Percentiles rank a stretch among this genome's conserved stretches.
Evolutionary conservation across 2,329 filamentous ascomycete genomes (phyloP).

Genomic region (Lomentospora prolificans): DNA sequence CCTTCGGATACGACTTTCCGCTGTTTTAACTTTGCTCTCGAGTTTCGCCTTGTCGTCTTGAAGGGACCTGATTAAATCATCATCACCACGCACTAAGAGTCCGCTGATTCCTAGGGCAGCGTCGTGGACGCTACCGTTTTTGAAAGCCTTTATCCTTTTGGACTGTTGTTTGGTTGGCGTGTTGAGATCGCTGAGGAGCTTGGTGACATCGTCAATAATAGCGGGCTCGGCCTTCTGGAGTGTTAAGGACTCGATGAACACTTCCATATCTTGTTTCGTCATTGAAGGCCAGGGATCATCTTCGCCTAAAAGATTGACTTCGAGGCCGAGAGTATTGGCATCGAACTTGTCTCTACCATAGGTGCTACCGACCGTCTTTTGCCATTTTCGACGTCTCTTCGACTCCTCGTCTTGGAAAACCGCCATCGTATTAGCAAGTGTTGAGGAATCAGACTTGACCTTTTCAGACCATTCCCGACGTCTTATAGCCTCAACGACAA

Average conservation of each 20-base stretch:
- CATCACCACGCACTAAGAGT: slow-evolving; percentile 74
- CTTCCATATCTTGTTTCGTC: slow-evolving; percentile 64
- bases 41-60: slow-evolving; percentile 72
- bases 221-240: slow-evolving; percentile 54
- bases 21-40: slow-evolving; percentile 67
- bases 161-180: slow-evolving; percentile 77
- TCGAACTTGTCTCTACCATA: slow-evolving; percentile 59
- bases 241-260: slow-evolving; percentile 59
- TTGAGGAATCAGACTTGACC: slow-evolving; percentile 76
- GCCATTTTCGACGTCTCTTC: slow-evolving; percentile 80
- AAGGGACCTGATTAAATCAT: slow-evolving; percentile 67
- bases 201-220: slow-evolving; percentile 61
- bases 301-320: slow-evolving; percentile 75
- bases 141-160: slow-evolving; percentile 85
- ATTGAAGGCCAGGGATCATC: slow-evolving; percentile 74
- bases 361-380: slow-evolving; percentile 70
- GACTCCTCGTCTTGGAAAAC: slow-evolving; percentile 87
- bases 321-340: slow-evolving; percentile 62
- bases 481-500: slow-evolving; percentile 75
- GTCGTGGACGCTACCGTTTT: slow-evolving; percentile 91
- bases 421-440: slow-evolving; percentile 85
- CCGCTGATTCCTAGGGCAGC: slow-evolving; percentile 80
- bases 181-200: slow-evolving; percentile 69
- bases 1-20: slow-evolving; percentile 80
- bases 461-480: slow-evolving; percentile 88